Evolutionary conservation across 176 grass and related monocot species (phyloP).

Genomic region (Calamus simplicifolius): DNA sequence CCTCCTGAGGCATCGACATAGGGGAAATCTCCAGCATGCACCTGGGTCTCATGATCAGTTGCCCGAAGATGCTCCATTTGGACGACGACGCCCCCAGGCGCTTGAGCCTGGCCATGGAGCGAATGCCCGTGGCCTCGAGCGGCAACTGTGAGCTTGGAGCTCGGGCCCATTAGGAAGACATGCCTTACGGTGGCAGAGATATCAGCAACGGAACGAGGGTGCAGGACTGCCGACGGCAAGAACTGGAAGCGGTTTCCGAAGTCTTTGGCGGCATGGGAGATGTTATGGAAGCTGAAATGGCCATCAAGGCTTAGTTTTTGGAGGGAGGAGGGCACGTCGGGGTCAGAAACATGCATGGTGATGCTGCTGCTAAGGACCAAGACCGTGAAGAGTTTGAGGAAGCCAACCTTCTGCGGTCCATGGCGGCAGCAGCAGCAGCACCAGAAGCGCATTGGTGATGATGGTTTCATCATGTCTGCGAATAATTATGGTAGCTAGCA

Average conservation of each 20-base stretch:
- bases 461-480: too few relatives aligned
- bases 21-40: slow-evolving; percentile 21
- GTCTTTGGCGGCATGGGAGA: slow-evolving; percentile 39
- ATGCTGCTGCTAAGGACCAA: slow-evolving; percentile 50
- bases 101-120: slow-evolving; percentile 72
- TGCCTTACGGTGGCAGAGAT: slow-evolving; percentile 38
- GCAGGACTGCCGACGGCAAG: slow-evolving; percentile 48
- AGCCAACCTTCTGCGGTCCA: slow-evolving; percentile 14
- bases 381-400: slow-evolving; percentile 60
- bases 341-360: slow-evolving; percentile 76
- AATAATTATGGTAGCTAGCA: too few relatives aligned
- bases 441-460: too few relatives aligned
- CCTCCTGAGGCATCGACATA: slow-evolving; percentile 58
- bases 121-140: slow-evolving; percentile 83
- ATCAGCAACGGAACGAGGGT: slow-evolving; percentile 53
- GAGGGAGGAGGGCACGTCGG: slow-evolving; percentile 34
- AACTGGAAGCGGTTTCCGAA: slow-evolving; percentile 66
- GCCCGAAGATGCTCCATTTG: slow-evolving; percentile 56
- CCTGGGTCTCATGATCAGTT: background rate
- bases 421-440: too few relatives aligned
- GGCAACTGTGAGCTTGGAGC: slow-evolving; percentile 51
- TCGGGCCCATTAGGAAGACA: slow-evolving; percentile 33
- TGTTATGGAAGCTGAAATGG: slow-evolving; percentile 49
- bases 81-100: slow-evolving; percentile 57
- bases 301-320: slow-evolving; percentile 35